Base-by-base conservation (phyloP, 2,329 filamentous ascomycete species). In the Penicillium frequentans region DNA sequence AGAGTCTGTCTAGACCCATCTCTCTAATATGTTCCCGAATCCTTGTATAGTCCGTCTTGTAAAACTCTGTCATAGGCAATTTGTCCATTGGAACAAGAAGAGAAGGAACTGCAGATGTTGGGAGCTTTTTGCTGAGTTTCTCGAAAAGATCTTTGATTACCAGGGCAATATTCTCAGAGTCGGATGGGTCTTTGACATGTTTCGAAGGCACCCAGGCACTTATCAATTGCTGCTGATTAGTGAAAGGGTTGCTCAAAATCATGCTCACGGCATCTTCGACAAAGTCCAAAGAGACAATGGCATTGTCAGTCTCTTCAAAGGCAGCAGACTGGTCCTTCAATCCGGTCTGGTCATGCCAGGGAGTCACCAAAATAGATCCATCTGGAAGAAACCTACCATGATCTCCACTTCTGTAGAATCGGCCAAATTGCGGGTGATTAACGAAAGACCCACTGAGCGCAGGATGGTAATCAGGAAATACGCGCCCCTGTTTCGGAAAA, bases 321-420 rank as follows among this genome's bases (percentile, higher is more conserved):
- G 96, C 91, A 39, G 96, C 86, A 45, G 90, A 81, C 63, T 93
- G 89, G 0, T 92, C 91, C 45, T 90, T 84, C 10, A 96, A 80
- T 70, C 96, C 96, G 54, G 95, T 80, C 71, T 96, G 90, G 58
- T 89, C 89, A 64, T 96, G 79, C 37, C 91, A 83, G 16, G 90
- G 90, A 10, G 85, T 74, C 42, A 95, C 90, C 3, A 90, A 73
- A 8, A 97, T 79, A 0, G 87, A 89, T 0, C 90, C 89, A 68
- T 96, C 89, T 0, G 86, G 80, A 9, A 96, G 82, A 76, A 96
- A 84, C 21, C 91, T 82, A 0, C 91, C 93, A 65, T 91, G 81
- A 66, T 97, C 92, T 0, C 93, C 92, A 33, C 89, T 92, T 13
- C 90, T 84, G 68, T 96, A 96, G 0, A 97, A 74, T 1, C 86